A percentile compares a stretch with the other conserved stretches of the same genome.
Conservation (phyloP, 2,329 filamentous ascomycete genomes). For the Colletotrichum camelliae region DNA sequence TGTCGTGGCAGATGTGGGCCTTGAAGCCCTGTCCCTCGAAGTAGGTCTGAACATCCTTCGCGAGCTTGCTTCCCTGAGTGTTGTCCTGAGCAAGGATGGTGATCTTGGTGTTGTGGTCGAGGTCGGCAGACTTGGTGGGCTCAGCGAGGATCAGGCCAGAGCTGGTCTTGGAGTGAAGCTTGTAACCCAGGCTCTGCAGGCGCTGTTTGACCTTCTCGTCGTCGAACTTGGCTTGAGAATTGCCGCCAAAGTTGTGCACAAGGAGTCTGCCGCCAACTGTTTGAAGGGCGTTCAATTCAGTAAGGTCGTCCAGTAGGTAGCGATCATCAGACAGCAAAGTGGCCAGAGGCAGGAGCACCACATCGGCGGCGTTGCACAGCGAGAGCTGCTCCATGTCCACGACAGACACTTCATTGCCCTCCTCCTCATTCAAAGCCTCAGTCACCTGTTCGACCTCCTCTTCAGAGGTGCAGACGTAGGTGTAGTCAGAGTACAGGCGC, state of each 20-base stretch:
- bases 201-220: background rate
- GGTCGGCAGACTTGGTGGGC: background rate
- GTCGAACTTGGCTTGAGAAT: fast-evolving
- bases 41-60: background rate
- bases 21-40: background rate
- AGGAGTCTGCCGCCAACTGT: background rate
- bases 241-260: background rate
- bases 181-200: background rate
- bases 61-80: background rate
- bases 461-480: background rate
- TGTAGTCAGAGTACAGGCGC: slow-evolving; percentile 5
- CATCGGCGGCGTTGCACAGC: background rate
- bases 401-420: background rate
- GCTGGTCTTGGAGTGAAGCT: background rate
- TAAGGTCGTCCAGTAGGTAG: background rate
- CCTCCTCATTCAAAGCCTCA: background rate
- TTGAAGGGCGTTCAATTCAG: background rate
- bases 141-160: background rate
- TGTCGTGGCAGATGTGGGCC: background rate
- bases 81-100: background rate
- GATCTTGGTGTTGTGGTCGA: background rate
- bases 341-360: background rate
- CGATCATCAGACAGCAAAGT: background rate
- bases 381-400: slow-evolving; percentile 2
- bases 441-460: background rate